Conservation (phyloP, 768 basidiomycete genomes). For the Auricularia heimuer region DNA sequence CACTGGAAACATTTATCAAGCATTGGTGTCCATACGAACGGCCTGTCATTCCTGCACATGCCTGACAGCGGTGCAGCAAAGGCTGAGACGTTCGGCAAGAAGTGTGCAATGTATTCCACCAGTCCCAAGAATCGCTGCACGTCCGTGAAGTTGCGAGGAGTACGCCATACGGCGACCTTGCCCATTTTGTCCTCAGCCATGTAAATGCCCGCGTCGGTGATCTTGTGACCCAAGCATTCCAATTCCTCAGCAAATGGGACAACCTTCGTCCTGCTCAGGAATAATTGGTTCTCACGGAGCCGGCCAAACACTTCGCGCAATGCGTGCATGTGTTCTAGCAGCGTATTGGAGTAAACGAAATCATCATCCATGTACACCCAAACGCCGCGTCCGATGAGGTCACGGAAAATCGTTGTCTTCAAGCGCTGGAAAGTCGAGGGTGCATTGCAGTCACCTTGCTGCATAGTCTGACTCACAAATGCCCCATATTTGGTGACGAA, state of each 20-base stretch:
- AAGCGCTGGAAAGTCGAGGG: constrained; percentile 12
- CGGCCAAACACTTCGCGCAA: constrained; percentile 3
- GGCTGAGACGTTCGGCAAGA: constrained; percentile 7
- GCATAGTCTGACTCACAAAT: constrained; percentile 11
- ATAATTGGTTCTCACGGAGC: constrained; percentile 5
- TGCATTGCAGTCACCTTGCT: constrained; percentile 13
- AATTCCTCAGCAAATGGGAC: not conserved
- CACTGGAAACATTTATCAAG: not conserved
- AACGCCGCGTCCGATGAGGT: constrained; percentile 7
- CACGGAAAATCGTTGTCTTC: constrained; percentile 7
- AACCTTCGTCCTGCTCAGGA: constrained; percentile 5
- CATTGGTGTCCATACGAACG: not conserved
- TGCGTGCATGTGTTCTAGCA: constrained; percentile 4
- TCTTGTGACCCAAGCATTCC: constrained; percentile 5
- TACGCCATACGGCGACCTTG: not conserved
- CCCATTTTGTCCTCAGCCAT: constrained; percentile 6
- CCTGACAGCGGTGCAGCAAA: constrained; percentile 3
- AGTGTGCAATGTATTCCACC: constrained; percentile 12
- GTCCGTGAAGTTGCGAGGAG: not conserved
- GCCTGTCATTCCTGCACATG: not conserved
- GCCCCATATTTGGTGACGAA: constrained; percentile 10
- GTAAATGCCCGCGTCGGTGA: constrained; percentile 4
- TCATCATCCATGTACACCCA: constrained; percentile 13
- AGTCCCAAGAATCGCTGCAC: constrained; percentile 11
- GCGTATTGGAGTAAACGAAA: constrained; percentile 8